Base-by-base conservation (phyloP, 1,284 basidiomycete species). In the Cryptococcus hybrid region DNA sequence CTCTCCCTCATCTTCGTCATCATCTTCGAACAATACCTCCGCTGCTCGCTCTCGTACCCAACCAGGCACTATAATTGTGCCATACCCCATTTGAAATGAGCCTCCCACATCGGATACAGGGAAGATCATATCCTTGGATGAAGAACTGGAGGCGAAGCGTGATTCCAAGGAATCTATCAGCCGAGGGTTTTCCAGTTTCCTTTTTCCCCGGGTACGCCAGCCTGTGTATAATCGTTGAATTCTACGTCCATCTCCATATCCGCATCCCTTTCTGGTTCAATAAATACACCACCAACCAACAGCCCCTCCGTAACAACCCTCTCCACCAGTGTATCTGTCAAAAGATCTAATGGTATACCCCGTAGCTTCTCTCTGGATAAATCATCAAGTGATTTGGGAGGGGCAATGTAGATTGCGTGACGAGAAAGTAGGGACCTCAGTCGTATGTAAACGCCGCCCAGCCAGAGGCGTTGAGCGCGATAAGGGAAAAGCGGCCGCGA, bases 41-140 rank as follows among this genome's bases (percentile, higher is more conserved):
- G 90, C 87, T 0, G 89, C 89, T 7, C 93, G 83, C 72, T 97
- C 93, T 40, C 95, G 80, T 30, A 98, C 82, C 95, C 96, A 99
- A 0, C 94, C 94, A 0, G 95, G 95, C 44, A 99, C 85, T 46
- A 88, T 81, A 40, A 98, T 77, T 0, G 86, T 88, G 0, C 90
- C 91, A 9, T 57, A 53, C 5, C 65, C 65, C 54, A 66, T 47
- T 9, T 50, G 52, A 8, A 5, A 36, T 7, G 44, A 12, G 34
- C 38, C 36, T 11, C 15, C n/a, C 11, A 51, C 12, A 0, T 60
- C 36, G 0, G 57, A 51, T 3, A 71, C 42, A 0, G 55, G 47
- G 48, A 71, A 57, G 3, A 56, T 35, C 59, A 64, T 63, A 47
- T 68, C 68, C 0, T 52, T 55, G 2, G 67, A 60, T 7, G 52